Evolutionary conservation across 2,329 filamentous ascomycete species (phyloP).

Genomic region (Fusarium compactum): DNA sequence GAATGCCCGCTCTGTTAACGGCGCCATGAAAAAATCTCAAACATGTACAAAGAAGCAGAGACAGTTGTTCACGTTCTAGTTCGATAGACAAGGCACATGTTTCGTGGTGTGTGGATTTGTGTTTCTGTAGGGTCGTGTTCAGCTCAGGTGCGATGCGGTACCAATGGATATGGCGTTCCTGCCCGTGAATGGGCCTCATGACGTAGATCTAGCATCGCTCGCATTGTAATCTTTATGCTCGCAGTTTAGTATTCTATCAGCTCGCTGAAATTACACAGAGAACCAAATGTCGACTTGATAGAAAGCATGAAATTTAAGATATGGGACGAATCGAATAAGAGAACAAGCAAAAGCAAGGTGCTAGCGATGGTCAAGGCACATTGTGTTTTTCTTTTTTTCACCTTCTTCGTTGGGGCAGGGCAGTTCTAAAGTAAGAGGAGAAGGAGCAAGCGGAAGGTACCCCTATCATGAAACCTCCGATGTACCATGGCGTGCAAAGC

Average conservation of each 20-base stretch:
- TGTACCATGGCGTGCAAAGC: slow-evolving; percentile 3
- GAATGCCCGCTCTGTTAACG: background rate
- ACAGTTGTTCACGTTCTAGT: slow-evolving; percentile 1
- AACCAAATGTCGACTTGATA: background rate
- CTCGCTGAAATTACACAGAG: background rate
- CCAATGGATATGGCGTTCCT: slow-evolving; percentile 11
- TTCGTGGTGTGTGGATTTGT: slow-evolving; percentile 27
- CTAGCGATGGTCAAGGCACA: background rate
- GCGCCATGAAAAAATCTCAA: background rate
- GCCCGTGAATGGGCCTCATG: slow-evolving; percentile 28
- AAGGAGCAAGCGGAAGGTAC: slow-evolving; percentile 16
- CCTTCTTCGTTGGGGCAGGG: background rate
- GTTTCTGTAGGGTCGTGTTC: slow-evolving; percentile 33
- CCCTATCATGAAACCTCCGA: slow-evolving; percentile 1
- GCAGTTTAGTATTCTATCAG: background rate
- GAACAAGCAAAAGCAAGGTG: background rate
- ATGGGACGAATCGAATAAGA: background rate
- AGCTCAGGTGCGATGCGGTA: background rate
- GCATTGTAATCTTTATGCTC: background rate
- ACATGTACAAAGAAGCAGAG: background rate
- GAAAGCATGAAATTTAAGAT: background rate
- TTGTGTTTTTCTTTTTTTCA: slow-evolving; percentile 11
- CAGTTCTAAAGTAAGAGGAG: slow-evolving; percentile 5
- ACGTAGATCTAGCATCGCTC: slow-evolving; percentile 30
- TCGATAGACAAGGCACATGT: slow-evolving; percentile 5